Percentiles rank a stretch among this genome's conserved stretches.
Evolutionary conservation across 2,329 filamentous ascomycete genomes (phyloP).

Genomic region (Monosporascus sp.): DNA sequence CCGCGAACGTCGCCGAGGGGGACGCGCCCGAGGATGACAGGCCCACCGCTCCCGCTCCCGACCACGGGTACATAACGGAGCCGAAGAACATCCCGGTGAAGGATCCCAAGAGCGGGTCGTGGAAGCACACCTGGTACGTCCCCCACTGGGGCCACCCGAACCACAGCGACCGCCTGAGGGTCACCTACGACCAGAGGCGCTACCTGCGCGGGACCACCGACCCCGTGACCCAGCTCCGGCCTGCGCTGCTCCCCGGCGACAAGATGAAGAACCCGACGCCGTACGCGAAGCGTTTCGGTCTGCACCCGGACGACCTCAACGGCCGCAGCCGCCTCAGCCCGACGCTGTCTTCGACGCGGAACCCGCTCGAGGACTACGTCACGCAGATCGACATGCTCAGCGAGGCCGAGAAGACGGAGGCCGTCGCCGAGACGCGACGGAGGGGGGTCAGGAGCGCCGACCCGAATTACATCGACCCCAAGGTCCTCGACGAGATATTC

Average conservation of each 20-base stretch:
- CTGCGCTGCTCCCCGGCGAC: constrained; percentile 18
- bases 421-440: constrained; percentile 1
- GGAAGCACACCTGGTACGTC: constrained; percentile 13
- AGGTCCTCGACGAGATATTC: constrained; percentile 12
- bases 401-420: constrained; percentile 1
- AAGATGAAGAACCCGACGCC: constrained; percentile 12
- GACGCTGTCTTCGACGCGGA: constrained; percentile 13
- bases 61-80: background rate
- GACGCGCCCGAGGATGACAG: background rate
- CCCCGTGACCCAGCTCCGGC: constrained; percentile 6
- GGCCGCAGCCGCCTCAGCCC: constrained; percentile 25
- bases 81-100: constrained; percentile 2
- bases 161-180: constrained; percentile 2
- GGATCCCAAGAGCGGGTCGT: constrained; percentile 5
- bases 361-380: constrained; percentile 12
- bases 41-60: background rate
- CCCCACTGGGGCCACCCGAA: constrained; percentile 21
- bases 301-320: constrained; percentile 15
- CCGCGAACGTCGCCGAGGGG: background rate
- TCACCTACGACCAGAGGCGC: background rate
- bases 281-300: constrained; percentile 21
- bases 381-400: constrained; percentile 13
- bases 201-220: constrained; percentile 1
- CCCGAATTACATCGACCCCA: constrained; percentile 8
- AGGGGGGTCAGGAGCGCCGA: background rate